Base-by-base conservation (phyloP, 768 basidiomycete genomes). In the Boletellus sp. region DNA sequence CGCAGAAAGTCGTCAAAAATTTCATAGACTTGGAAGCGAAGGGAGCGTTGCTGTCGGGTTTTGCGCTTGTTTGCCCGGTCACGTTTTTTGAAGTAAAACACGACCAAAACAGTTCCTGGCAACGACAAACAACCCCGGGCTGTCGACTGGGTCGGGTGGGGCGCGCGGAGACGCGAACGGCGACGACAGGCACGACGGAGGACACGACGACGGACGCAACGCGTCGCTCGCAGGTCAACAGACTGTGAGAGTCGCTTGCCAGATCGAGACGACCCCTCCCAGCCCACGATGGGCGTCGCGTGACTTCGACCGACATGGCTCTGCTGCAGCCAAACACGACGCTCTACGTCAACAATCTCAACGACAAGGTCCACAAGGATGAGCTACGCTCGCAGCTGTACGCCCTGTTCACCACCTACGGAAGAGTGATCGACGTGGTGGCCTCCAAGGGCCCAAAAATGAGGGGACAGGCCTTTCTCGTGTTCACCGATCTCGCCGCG, bases 391-490 rank as follows among this genome's bases (percentile, higher is more conserved):
- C 73, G 10, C 88, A 92, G 72, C 77, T 98, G 1, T 91, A 84
- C 64, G 84, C 86, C 23, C 80, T 97, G 42, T 98, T 98, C 75
- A 86, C 87, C 8, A 89, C 94, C 38, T 90, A 96, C 71, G 95
- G 95, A 66, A 88, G 85, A 66, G 76, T 98, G 50, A 81, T 98
- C 74, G 95, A 97, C 67, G 83, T 98, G 51, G 80, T 97, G 50
- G 94, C 94, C 20, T 83, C 87, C 22, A 94, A 95, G 70, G 81
- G 77, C 64, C 72, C 80, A 51, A 88, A 85, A 69, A 91, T 90
- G 85, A 81, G 86, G 56, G 94, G 94, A 19, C 94, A 96, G 70
- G 95, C 95, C 1, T 98, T 96, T 71, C 84, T 97, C 63, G 93
- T 95, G 60, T 98, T 96, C 72, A 79, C 82, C 44, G 95, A 98